Conservation (phyloP, 352 stramenopile genomes). For the Saprolegnia diclina region DNA sequence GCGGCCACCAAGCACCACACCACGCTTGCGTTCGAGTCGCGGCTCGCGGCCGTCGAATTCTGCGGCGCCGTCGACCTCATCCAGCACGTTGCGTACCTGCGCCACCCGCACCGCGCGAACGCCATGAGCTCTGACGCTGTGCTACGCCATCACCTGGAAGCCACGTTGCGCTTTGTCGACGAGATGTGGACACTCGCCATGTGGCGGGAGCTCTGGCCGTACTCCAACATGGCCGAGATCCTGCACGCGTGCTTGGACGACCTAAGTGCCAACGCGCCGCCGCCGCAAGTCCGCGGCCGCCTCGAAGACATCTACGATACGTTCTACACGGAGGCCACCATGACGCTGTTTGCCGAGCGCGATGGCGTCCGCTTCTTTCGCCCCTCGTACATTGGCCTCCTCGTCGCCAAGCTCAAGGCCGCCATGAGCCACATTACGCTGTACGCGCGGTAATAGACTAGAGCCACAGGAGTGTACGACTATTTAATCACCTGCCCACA, state of each 20-base stretch:
- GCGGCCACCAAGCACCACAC: background rate
- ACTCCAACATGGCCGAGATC: constrained; percentile 9
- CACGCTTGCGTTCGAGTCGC: background rate
- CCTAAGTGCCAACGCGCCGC: background rate
- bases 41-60: constrained; percentile 10
- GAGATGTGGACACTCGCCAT: constrained; percentile 16
- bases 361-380: constrained; percentile 1
- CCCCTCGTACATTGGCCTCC: constrained; percentile 7
- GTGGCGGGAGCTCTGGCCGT: constrained; percentile 14
- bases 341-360: background rate
- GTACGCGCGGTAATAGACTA: background rate
- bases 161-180: constrained; percentile 1
- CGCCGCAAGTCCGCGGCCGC: background rate
- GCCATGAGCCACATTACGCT: background rate
- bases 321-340: constrained; percentile 13
- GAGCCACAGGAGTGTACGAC: background rate
- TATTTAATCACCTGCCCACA: background rate
- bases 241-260: background rate
- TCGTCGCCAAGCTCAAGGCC: constrained; percentile 14
- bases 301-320: background rate
- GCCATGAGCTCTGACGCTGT: background rate
- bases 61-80: constrained; percentile 15
- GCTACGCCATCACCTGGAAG: background rate
- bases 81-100: constrained; percentile 16
- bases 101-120: background rate